Evolutionary conservation across 768 basidiomycete genomes (phyloP).

Genomic region (Podaxis sp.): DNA sequence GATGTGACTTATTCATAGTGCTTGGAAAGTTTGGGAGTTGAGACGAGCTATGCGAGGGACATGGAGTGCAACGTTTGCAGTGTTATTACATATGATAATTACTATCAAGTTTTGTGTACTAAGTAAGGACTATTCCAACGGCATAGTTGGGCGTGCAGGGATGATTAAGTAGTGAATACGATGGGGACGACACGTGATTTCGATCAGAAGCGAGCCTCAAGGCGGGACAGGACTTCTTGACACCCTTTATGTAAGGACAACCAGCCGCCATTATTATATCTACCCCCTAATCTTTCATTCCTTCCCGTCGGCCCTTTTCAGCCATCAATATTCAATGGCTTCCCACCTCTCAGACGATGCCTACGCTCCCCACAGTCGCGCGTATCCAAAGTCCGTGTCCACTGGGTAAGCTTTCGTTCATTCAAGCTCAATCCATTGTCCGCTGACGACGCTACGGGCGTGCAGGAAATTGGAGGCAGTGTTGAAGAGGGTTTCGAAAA

Average conservation of each 20-base stretch:
- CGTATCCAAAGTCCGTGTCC: constrained; percentile 18
- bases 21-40: neutral
- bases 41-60: neutral
- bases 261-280: constrained; percentile 17
- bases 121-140: neutral
- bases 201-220: constrained; percentile 30
- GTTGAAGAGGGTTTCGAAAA: constrained; percentile 44
- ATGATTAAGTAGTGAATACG: constrained; percentile 5
- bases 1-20: neutral
- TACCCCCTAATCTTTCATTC: neutral
- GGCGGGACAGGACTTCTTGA: constrained; percentile 17
- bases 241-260: constrained; percentile 24
- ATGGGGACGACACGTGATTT: constrained; percentile 32
- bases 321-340: neutral
- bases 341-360: constrained; percentile 1
- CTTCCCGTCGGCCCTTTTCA: constrained; percentile 6
- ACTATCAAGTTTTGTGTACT: neutral
- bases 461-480: constrained; percentile 45
- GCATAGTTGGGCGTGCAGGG: neutral
- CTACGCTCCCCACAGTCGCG: neutral
- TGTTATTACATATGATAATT: neutral
- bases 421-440: neutral
- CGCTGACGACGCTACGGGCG: constrained; percentile 4
- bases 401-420: constrained; percentile 21
- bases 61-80: neutral